phyloP scores from a whole-genome alignment of 2,329 filamentous ascomycete species.

The Curvularia lunata region DNA sequence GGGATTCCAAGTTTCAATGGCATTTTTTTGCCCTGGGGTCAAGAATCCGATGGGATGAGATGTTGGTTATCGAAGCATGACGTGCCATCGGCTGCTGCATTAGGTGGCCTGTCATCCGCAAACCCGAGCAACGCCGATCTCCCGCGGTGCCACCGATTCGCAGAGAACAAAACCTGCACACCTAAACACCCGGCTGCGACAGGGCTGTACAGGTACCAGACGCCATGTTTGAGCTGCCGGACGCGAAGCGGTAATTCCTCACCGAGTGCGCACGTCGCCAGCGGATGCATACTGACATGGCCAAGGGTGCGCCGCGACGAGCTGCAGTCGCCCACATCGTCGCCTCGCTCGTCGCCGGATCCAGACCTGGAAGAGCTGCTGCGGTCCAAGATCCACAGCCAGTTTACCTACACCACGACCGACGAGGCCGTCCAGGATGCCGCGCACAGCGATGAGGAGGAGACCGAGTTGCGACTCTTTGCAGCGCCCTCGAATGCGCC shows the following conservation, averaged over 20 bases:
- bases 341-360: slow-evolving; percentile 46
- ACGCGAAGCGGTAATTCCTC: slow-evolving; percentile 34
- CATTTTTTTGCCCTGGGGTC: slow-evolving; percentile 5
- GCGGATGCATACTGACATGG: slow-evolving; percentile 17
- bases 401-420: slow-evolving; percentile 35
- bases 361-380: slow-evolving; percentile 40
- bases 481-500: slow-evolving; percentile 32
- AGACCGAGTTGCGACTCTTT: slow-evolving; percentile 46
- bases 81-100: slow-evolving; percentile 1
- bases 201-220: neutral
- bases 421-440: slow-evolving; percentile 9
- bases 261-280: neutral
- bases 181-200: neutral
- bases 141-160: slow-evolving; percentile 14
- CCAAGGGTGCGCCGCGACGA: slow-evolving; percentile 44
- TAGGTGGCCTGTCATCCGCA: neutral
- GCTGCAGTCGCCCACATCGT: slow-evolving; percentile 43
- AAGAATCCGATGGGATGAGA: slow-evolving; percentile 6
- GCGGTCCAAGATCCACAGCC: slow-evolving; percentile 30
- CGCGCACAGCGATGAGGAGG: slow-evolving; percentile 33
- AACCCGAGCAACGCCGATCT: slow-evolving; percentile 14
- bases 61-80: slow-evolving; percentile 9
- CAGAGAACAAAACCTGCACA: slow-evolving; percentile 7
- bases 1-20: slow-evolving; percentile 3
- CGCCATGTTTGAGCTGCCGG: slow-evolving; percentile 34